Evolutionary conservation across 2,329 filamentous ascomycete genomes (phyloP).

Genomic region (Fusarium phyllophilum): DNA sequence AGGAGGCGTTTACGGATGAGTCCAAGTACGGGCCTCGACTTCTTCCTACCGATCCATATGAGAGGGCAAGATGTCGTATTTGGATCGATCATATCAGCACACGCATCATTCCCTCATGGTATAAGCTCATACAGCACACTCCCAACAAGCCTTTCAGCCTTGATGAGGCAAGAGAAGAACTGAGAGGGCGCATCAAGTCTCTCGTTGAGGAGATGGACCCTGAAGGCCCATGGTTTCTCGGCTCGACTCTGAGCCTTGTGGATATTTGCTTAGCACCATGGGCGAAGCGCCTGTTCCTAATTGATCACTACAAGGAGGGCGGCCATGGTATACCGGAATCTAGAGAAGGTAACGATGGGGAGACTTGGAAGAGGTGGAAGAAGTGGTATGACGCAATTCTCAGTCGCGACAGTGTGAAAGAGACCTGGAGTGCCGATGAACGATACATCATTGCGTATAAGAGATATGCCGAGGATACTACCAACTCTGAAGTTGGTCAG

Average conservation of each 20-base stretch:
- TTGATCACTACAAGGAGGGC: conserved; percentile 77
- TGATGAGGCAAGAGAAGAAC: conserved; percentile 65
- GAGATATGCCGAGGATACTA: conserved; percentile 73
- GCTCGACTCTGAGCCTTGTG: conserved; percentile 70
- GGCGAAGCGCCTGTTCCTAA: conserved; percentile 76
- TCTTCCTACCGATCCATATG: conserved; percentile 70
- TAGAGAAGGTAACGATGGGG: conserved; percentile 66
- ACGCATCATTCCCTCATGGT: conserved; percentile 75
- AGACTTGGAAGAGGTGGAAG: conserved; percentile 74
- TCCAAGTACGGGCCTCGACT: conserved; percentile 57
- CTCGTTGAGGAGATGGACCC: conserved; percentile 71
- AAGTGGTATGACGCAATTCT: conserved; percentile 71
- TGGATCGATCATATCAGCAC: conserved; percentile 79
- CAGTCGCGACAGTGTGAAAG: conserved; percentile 68
- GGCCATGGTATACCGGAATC: conserved; percentile 61
- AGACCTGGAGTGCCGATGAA: conserved; percentile 74
- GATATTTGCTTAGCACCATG: conserved; percentile 79
- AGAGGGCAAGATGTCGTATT: conserved; percentile 71
- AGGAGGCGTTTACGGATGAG: conserved; percentile 71
- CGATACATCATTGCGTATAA: conserved; percentile 76
- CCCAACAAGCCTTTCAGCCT: conserved; percentile 59
- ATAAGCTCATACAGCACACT: conserved; percentile 69
- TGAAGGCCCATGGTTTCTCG: conserved; percentile 71
- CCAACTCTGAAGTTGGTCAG: conserved; percentile 69
- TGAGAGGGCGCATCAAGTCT: conserved; percentile 67